Conservation (phyloP, 2,329 filamentous ascomycete species). For the Aspergillus calidoustus region DNA sequence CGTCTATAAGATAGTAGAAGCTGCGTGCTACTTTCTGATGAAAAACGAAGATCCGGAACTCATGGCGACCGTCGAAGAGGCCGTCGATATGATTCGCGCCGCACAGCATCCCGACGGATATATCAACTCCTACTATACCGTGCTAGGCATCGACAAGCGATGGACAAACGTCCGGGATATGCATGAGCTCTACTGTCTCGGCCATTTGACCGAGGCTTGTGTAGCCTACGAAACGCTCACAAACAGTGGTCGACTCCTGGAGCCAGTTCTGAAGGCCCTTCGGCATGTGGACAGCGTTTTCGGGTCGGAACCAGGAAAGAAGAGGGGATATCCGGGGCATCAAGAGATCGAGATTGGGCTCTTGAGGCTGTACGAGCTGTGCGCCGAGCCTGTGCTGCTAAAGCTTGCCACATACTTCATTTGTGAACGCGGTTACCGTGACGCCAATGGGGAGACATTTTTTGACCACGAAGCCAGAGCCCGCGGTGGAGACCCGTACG, state of each 20-base stretch:
- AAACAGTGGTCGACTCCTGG: constrained; percentile 56
- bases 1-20: constrained; percentile 66
- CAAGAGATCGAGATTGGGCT: constrained; percentile 60
- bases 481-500: constrained; percentile 41
- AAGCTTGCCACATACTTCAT: constrained; percentile 56
- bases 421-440: constrained; percentile 60
- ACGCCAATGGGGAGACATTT: constrained; percentile 55
- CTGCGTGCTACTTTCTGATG: constrained; percentile 61
- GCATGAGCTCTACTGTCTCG: constrained; percentile 61
- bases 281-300: constrained; percentile 57
- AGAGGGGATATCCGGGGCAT: constrained; percentile 65
- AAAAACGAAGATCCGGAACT: constrained; percentile 50
- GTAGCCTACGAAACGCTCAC: constrained; percentile 61
- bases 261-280: constrained; percentile 60
- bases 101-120: constrained; percentile 67
- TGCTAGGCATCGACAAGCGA: constrained; percentile 59
- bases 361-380: constrained; percentile 51
- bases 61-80: constrained; percentile 57
- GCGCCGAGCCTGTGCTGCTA: constrained; percentile 44
- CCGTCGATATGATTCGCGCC: constrained; percentile 61
- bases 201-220: constrained; percentile 66
- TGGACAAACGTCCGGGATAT: constrained; percentile 65
- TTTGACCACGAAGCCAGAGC: constrained; percentile 59
- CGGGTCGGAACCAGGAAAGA: constrained; percentile 55
- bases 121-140: constrained; percentile 66